A percentile compares a stretch with the other conserved stretches of the same genome.
Evolutionary conservation across 106 monocot species (phyloP).

Genomic region (Gastrodia elata): DNA sequence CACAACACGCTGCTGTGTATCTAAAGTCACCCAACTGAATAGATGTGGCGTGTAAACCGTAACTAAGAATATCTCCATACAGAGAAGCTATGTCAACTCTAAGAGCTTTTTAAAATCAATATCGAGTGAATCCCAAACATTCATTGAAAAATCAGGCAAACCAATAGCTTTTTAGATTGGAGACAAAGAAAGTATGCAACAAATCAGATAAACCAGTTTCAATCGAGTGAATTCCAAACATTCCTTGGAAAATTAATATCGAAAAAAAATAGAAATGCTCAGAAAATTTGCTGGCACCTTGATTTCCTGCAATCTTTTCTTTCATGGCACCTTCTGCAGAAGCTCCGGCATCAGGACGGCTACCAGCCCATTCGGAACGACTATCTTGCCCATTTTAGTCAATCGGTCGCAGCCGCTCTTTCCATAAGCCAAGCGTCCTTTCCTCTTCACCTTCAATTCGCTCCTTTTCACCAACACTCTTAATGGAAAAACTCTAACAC

Average conservation of each 20-base stretch:
- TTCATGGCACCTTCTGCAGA: not conserved
- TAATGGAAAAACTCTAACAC: constrained; percentile 19
- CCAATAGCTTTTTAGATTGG: not conserved
- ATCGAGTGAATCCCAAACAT: too few relatives aligned
- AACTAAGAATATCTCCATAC: too few relatives aligned
- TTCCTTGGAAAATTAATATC: not conserved
- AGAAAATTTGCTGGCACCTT: not conserved
- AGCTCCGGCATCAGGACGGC: not conserved
- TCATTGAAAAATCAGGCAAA: too few relatives aligned
- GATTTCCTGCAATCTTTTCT: not conserved
- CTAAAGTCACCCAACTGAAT: too few relatives aligned
- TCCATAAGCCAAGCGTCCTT: not conserved
- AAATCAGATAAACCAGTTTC: not conserved
- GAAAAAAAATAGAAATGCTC: not conserved
- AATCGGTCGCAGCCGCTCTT: constrained; percentile 8
- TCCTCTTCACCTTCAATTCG: constrained; percentile 8
- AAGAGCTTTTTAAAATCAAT: too few relatives aligned
- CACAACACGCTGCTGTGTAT: too few relatives aligned
- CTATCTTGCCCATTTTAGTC: not conserved
- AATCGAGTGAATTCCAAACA: not conserved
- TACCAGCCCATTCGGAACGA: constrained; percentile 4
- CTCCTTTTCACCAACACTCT: constrained; percentile 15
- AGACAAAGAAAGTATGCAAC: not conserved
- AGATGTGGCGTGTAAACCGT: too few relatives aligned
- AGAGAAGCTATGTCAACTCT: too few relatives aligned